Conservation (phyloP, 2,329 filamentous ascomycete species). For the Aureobasidium mangrovei region DNA sequence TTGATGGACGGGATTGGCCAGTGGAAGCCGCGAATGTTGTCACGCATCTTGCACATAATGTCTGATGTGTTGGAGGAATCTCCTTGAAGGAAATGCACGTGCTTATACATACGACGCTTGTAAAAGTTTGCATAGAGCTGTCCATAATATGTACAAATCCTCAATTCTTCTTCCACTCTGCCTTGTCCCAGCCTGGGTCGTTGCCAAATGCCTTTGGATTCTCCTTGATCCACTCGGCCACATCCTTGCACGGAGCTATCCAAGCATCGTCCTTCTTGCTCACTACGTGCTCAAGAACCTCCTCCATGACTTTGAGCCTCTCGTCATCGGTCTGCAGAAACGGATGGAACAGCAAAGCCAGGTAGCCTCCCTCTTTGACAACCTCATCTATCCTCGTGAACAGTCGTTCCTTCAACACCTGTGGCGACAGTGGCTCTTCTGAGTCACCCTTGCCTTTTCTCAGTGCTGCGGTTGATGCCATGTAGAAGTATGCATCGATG, state of each 20-base stretch:
- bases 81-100: background rate
- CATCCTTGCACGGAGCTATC: conserved; percentile 24
- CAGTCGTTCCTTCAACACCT: conserved; percentile 19
- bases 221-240: conserved; percentile 21
- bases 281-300: conserved; percentile 22
- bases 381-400: conserved; percentile 24
- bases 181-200: conserved; percentile 26
- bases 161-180: conserved; percentile 24
- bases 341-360: conserved; percentile 27
- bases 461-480: conserved; percentile 24
- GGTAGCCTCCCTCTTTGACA: conserved; percentile 22
- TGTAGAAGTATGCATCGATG: conserved; percentile 29
- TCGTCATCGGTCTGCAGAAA: conserved; percentile 23
- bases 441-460: conserved; percentile 22
- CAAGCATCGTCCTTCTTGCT: conserved; percentile 22
- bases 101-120: background rate
- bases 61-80: conserved; percentile 40
- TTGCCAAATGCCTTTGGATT: conserved; percentile 19
- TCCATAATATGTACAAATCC: background rate
- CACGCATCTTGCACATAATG: conserved; percentile 47
- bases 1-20: conserved; percentile 45
- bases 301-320: conserved; percentile 22
- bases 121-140: no score
- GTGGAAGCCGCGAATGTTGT: conserved; percentile 43
- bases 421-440: conserved; percentile 18